Evolutionary conservation across 2,329 filamentous ascomycete species (phyloP).

Genomic region (Emergomyces pasteurianus): DNA sequence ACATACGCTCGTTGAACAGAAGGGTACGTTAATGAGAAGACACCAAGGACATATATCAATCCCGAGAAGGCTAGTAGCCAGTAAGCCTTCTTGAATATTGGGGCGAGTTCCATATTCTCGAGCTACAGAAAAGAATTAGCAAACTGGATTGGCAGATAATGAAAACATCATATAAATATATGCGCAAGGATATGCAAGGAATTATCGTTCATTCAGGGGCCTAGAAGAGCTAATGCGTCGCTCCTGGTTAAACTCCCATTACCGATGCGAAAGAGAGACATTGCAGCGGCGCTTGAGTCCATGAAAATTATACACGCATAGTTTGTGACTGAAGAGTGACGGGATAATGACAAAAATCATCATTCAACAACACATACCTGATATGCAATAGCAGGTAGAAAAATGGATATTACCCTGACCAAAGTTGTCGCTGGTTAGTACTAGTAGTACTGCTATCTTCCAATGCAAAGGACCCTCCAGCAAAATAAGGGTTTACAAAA

Average conservation of each 20-base stretch:
- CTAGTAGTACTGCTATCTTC: no score
- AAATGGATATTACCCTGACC: no score
- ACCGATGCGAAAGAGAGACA: not conserved
- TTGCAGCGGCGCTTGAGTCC: not conserved
- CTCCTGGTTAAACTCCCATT: not conserved
- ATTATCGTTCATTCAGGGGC: not conserved
- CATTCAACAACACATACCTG: not conserved
- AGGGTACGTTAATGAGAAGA: conserved; percentile 55
- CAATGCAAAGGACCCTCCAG: not conserved
- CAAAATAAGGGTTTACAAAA: not conserved
- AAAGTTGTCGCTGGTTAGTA: not conserved
- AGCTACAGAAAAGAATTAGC: not conserved
- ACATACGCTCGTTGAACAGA: conserved; percentile 70
- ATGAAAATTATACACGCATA: not conserved
- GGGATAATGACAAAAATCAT: not conserved
- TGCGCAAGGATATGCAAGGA: not conserved
- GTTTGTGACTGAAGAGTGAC: not conserved
- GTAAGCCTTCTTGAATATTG: conserved; percentile 41
- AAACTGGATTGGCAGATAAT: not conserved
- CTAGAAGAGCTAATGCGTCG: not conserved
- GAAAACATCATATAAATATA: not conserved
- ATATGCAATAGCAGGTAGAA: not conserved
- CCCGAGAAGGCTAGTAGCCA: conserved; percentile 48
- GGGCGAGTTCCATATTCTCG: conserved; percentile 25
- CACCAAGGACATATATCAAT: conserved; percentile 52